A percentile compares a stretch with the other conserved stretches of the same genome.
Evolutionary conservation across 1,139 yeast genomes (phyloP).

Genomic region (Zygosaccharomyces sapae): DNA sequence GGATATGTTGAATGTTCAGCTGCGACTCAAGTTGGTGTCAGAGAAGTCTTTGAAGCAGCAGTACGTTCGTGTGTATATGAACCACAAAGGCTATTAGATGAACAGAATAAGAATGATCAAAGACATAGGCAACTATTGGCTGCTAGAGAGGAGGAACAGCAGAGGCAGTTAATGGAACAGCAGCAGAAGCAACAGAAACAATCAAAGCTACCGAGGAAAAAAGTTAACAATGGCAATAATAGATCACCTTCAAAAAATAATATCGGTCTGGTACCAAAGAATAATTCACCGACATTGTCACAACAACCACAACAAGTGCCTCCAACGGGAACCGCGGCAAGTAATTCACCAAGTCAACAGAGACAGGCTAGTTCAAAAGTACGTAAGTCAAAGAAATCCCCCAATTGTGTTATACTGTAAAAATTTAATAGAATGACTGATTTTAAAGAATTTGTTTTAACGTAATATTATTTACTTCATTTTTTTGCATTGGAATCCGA

Average conservation of each 20-base stretch:
- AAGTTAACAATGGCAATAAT: constrained; percentile 1
- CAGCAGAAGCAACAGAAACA: constrained; percentile 11
- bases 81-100: constrained; percentile 34
- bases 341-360: constrained; percentile 4
- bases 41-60: constrained; percentile 77
- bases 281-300: constrained; percentile 1
- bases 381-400: constrained; percentile 33
- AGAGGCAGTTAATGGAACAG: constrained; percentile 8
- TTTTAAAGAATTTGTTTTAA: constrained; percentile 7
- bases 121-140: constrained; percentile 8
- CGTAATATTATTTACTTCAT: constrained; percentile 1
- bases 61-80: constrained; percentile 67
- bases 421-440: background rate
- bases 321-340: background rate
- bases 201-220: constrained; percentile 9
- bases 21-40: constrained; percentile 80
- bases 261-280: constrained; percentile 3
- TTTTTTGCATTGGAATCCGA: background rate
- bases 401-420: constrained; percentile 37
- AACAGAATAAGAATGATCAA: constrained; percentile 9
- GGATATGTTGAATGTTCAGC: constrained; percentile 88
- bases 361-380: constrained; percentile 6
- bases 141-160: constrained; percentile 14
- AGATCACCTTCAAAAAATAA: background rate
- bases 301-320: constrained; percentile 6